Evolutionary conservation across 345 rosid species (phyloP).

Genomic region (Cardiospermum halicacabum): DNA sequence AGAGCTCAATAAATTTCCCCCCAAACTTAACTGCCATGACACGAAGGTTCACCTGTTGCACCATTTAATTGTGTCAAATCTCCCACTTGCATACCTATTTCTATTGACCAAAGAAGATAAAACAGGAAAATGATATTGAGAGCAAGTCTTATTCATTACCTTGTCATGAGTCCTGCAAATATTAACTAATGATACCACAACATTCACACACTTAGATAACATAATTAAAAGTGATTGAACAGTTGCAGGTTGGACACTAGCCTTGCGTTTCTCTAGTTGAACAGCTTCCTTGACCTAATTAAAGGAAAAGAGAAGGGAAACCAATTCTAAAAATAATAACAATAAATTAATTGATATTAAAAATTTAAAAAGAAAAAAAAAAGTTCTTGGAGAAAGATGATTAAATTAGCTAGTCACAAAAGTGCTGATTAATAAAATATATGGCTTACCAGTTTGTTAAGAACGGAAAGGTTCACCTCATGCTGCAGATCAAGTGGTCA

Average conservation of each 20-base stretch:
- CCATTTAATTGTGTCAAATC: constrained; percentile 14
- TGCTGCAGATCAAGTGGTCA: constrained; percentile 41
- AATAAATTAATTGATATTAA: no score
- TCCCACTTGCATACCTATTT: background rate
- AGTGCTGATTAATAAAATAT: constrained; percentile 6
- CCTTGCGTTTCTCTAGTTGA: constrained; percentile 32
- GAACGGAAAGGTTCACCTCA: constrained; percentile 65
- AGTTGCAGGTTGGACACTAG: constrained; percentile 35
- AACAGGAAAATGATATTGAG: background rate
- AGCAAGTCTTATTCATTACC: constrained; percentile 34
- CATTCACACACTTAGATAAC: constrained; percentile 54
- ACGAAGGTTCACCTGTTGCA: constrained; percentile 52
- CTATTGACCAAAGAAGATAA: background rate
- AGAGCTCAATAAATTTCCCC: constrained; percentile 69
- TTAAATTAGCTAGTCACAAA: constrained; percentile 1
- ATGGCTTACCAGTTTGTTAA: constrained; percentile 53
- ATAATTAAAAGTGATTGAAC: constrained; percentile 40
- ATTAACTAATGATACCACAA: constrained; percentile 66
- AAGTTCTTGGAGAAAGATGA: background rate
- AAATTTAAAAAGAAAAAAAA: no score
- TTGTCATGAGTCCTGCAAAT: constrained; percentile 62
- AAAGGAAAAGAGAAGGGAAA: background rate
- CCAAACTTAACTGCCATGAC: constrained; percentile 86
- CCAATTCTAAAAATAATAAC: no score
- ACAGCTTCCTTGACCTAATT: constrained; percentile 54